A percentile compares a stretch with the other conserved stretches of the same genome.
Conservation (phyloP, 106 monocot genomes). For the Dioscorea zingiberensis region DNA sequence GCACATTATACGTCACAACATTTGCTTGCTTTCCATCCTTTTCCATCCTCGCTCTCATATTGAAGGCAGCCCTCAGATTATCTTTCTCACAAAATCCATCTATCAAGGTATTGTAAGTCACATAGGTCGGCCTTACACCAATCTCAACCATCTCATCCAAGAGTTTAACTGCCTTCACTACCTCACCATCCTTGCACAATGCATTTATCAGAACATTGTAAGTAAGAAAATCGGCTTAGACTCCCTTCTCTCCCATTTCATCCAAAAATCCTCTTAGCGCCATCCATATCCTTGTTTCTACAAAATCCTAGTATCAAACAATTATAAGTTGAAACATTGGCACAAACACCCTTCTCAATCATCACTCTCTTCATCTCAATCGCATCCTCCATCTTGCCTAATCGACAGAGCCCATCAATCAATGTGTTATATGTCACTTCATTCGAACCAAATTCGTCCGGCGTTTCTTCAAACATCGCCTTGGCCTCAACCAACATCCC, state of each 20-base stretch:
- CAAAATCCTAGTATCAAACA: slow-evolving; percentile 70
- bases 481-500: slow-evolving; percentile 63
- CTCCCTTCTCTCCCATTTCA: slow-evolving; percentile 61
- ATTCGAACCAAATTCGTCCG: slow-evolving; percentile 32
- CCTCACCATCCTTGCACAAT: slow-evolving; percentile 48
- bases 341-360: slow-evolving; percentile 35
- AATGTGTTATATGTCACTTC: slow-evolving; percentile 72
- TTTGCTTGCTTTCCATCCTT: slow-evolving; percentile 55
- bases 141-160: slow-evolving; percentile 74
- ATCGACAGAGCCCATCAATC: slow-evolving; percentile 59
- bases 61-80: slow-evolving; percentile 56
- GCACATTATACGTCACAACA: slow-evolving; percentile 79
- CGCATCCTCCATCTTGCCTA: slow-evolving; percentile 57
- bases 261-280: slow-evolving; percentile 49
- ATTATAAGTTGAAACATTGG: slow-evolving; percentile 62
- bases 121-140: slow-evolving; percentile 48
- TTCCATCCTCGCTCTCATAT: slow-evolving; percentile 78
- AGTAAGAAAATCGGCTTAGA: slow-evolving; percentile 62
- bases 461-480: slow-evolving; percentile 33
- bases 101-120: slow-evolving; percentile 73
- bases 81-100: slow-evolving; percentile 79
- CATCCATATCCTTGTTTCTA: slow-evolving; percentile 45
- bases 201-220: slow-evolving; percentile 64
- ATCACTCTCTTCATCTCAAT: slow-evolving; percentile 38
- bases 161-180: slow-evolving; percentile 59